phyloP scores from a whole-genome alignment of 441 rosid genomes.

The Cnidoscolus chayamansa region DNA sequence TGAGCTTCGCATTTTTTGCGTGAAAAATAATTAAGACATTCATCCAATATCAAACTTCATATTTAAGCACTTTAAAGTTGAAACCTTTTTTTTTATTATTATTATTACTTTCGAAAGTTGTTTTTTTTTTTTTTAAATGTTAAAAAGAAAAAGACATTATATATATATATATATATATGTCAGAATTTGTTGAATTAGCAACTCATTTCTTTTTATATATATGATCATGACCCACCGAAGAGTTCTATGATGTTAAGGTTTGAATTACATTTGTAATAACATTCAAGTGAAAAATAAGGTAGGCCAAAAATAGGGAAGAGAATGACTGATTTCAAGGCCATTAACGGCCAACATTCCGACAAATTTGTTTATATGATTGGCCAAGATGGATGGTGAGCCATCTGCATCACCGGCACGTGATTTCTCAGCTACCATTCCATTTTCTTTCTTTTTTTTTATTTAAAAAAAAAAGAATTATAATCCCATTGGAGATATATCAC shows the following conservation, averaged over 20 bases:
- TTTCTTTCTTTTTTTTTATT: no score
- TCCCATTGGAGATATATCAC: not conserved
- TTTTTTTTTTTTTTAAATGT: no score
- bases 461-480: not conserved
- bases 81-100: no score
- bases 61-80: no score
- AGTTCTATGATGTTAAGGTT: no score
- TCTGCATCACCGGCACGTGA: slow-evolving; percentile 51
- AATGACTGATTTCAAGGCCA: slow-evolving; percentile 1
- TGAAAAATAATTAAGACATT: no score
- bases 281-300: slow-evolving; percentile 14
- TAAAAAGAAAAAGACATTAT: not conserved
- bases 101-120: no score
- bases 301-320: slow-evolving; percentile 21
- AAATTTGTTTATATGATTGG: slow-evolving; percentile 31
- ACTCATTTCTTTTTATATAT: no score
- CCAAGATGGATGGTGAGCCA: slow-evolving; percentile 45
- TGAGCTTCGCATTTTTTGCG: no score
- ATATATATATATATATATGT: not conserved
- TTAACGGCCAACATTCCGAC: slow-evolving; percentile 35
- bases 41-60: no score
- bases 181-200: no score
- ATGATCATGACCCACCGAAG: no score
- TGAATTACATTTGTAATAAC: not conserved
- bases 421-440: slow-evolving; percentile 14